A percentile compares a stretch with the other conserved stretches of the same genome.
Conservation (phyloP, 208 protist species). For the Endotrypanum monterogeii region DNA sequence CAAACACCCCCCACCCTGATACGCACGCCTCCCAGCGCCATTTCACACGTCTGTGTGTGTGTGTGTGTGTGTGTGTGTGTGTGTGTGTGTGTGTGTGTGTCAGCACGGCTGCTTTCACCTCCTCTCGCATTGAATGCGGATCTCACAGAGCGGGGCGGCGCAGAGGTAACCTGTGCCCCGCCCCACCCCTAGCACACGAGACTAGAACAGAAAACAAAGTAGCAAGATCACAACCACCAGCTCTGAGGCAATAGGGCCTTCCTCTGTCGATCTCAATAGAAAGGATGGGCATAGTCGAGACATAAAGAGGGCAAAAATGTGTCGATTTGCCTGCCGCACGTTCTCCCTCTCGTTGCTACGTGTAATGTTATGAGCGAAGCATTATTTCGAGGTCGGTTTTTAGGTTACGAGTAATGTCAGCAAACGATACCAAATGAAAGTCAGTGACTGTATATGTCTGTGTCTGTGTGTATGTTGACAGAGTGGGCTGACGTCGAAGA, state of each 20-base stretch:
- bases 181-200: not conserved
- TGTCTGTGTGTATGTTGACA: not conserved
- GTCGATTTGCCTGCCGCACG: not conserved
- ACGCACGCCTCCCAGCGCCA: too few species aligned
- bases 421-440: too few species aligned
- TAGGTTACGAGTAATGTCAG: too few species aligned
- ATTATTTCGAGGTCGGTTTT: not conserved
- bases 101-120: not conserved
- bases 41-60: not conserved
- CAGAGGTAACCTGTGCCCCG: too few species aligned
- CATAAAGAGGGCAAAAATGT: not conserved
- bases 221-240: not conserved
- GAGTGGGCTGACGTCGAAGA: not conserved
- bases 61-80: conserved; percentile 14
- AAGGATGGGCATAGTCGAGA: not conserved
- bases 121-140: not conserved
- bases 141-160: not conserved
- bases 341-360: not conserved
- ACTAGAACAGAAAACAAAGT: conserved; percentile 1
- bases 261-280: not conserved
- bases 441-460: conserved; percentile 15
- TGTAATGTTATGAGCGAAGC: not conserved
- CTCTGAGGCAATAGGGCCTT: not conserved
- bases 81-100: conserved; percentile 5
- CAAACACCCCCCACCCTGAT: too few species aligned